Evolutionary conservation across 345 rosid genomes (phyloP), one percentile per base, ranked within the genome.

Genomic region (Eucalyptus sp.): DNA sequence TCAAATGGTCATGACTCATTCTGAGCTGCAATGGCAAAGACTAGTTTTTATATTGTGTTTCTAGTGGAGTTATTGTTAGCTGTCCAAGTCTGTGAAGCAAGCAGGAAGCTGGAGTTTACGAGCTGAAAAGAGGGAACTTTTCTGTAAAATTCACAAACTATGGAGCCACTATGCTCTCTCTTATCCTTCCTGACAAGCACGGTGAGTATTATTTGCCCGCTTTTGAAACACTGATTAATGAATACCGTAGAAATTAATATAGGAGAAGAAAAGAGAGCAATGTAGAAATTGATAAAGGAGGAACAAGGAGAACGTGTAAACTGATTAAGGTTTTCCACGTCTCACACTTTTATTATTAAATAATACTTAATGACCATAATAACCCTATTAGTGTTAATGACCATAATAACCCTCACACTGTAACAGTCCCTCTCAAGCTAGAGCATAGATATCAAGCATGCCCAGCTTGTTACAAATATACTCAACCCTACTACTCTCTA

Each of bases 111-210:
- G 91, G 91, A 13, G 16, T 90, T 8, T 93, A 93, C 76, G 91
- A 92, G 76, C 92, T 94, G 41, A 93, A 87, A 80, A 93, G 88
- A 84, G 95, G 96, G 51, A 62, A 87, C 58, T 91, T 95, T 10
- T 91, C 94, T 25, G 89, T 92, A 50, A 91, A 90, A 13, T 90
- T 95, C 92, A 93, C 95, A 18, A 92, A 95, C 89, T 96, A 93
- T 86, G 98, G 97, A 49, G 97, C 97, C 13, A 93, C 93, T 18
- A 88, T 94, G 96, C 88, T 94, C 62, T 93, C 97, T 54, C 91
- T 91, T 58, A 49, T 94, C 54, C 89, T 93, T 43, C 96, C 96
- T 31, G 96, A 95, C 89, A 92, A 91, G 92, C 68, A 93, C 44
- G 96, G 96, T 95, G 60, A 20, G 51, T 37, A 27, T 29, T 13